Percentiles rank a stretch among this genome's conserved stretches.
These are phyloP conservation scores for Bothriochloa decipiens DNA, from an alignment of 176 grass and related monocot genomes.

Conservation along the genomic window DNA sequence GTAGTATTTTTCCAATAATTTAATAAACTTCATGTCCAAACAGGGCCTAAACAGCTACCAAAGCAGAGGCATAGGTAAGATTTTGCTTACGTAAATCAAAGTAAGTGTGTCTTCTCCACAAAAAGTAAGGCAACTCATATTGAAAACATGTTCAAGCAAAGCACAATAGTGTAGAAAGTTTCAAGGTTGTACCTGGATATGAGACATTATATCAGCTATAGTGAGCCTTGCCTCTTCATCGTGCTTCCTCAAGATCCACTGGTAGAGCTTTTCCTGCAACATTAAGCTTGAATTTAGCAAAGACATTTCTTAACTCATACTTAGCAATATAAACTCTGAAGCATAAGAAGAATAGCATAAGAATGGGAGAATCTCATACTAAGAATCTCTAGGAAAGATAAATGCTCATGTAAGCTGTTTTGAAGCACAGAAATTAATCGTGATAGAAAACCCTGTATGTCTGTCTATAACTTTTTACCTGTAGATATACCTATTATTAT, in stretches of 20 bases:
- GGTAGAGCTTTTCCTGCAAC: conserved; percentile 78
- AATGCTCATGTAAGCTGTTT: not conserved
- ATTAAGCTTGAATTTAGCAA: conserved; percentile 36
- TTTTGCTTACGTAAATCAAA: conserved; percentile 9
- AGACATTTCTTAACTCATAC: not conserved
- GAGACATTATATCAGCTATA: conserved; percentile 74
- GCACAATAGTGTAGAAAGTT: not conserved
- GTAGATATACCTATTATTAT: not conserved
- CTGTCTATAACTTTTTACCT: not conserved
- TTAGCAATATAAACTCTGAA: not conserved
- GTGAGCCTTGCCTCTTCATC: conserved; percentile 68
- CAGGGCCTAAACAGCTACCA: not conserved
- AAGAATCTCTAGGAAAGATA: conserved; percentile 1
- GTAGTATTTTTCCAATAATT: not conserved
- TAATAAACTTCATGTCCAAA: not conserved
- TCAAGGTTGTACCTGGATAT: conserved; percentile 68
- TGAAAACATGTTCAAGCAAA: conserved; percentile 33
- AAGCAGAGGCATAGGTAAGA: not conserved
- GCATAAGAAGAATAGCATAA: conserved; percentile 15
- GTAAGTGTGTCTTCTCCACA: not conserved
- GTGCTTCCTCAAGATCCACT: conserved; percentile 91
- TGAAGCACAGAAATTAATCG: not conserved
- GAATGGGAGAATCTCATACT: not conserved
- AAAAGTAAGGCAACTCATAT: not conserved
- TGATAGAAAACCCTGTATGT: not conserved